phyloP scores from a whole-genome alignment of 257 asterid species.

The Cynanchum wilfordii region DNA sequence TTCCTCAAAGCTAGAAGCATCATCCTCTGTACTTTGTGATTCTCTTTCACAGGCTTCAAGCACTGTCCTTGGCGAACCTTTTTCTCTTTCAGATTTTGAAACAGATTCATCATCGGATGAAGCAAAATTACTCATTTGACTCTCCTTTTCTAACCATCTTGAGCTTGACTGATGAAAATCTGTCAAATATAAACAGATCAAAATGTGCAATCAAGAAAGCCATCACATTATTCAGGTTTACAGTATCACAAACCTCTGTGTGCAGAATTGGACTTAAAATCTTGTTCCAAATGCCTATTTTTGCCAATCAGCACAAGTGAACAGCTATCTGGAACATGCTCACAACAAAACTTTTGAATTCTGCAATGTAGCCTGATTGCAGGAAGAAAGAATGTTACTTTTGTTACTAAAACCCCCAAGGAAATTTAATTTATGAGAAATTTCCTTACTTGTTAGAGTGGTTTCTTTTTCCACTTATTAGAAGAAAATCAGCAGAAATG shows the following conservation, averaged over 20 bases:
- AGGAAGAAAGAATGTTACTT: slow-evolving; percentile 3
- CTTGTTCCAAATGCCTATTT: slow-evolving; percentile 10
- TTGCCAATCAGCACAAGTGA: slow-evolving; percentile 51
- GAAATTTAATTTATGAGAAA: slow-evolving; percentile 14
- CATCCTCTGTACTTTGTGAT: slow-evolving; percentile 42
- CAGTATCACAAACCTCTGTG: slow-evolving; percentile 28
- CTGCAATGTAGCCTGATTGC: slow-evolving; percentile 34
- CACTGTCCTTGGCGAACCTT: slow-evolving; percentile 60
- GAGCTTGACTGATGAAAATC: slow-evolving; percentile 35
- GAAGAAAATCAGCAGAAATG: slow-evolving; percentile 54
- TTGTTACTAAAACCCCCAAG: background rate
- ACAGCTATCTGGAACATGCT: slow-evolving; percentile 55
- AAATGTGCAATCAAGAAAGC: background rate
- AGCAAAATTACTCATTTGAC: slow-evolving; percentile 36
- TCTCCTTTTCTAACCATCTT: slow-evolving; percentile 43
- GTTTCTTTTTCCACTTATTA: slow-evolving; percentile 43
- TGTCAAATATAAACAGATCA: slow-evolving; percentile 15
- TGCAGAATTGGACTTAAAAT: slow-evolving; percentile 23
- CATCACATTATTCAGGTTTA: background rate
- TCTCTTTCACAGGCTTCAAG: slow-evolving; percentile 43
- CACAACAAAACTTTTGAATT: slow-evolving; percentile 44
- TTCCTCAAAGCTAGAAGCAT: slow-evolving; percentile 40
- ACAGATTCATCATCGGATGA: slow-evolving; percentile 41
- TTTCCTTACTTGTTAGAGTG: slow-evolving; percentile 42
- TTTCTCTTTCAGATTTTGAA: slow-evolving; percentile 20